Evolutionary conservation across 441 rosid genomes (phyloP), one percentile per base, ranked within the genome.

Genomic region (Cnidoscolus chayamansa): DNA sequence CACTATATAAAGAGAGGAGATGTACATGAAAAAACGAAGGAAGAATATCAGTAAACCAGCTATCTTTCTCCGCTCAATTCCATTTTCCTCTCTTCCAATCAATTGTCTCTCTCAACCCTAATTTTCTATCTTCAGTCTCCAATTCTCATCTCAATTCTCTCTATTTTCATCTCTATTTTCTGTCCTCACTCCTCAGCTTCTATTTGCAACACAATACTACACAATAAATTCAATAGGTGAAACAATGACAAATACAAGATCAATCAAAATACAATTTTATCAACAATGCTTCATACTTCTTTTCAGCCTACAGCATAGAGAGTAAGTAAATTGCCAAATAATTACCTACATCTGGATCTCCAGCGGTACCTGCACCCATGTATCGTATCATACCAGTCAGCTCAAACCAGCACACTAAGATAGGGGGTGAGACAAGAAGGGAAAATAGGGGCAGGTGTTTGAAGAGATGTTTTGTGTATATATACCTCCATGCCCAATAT

Each of bases 301-400:
- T 37, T 59, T 57, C 69, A 45, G 10, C 50, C 50, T 8, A 71
- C 45, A 53, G 11, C 56, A 60, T 17, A 31, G 31, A 63, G 3
- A 35, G 53, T 74, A 13, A 61, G 65, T 40, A 62, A 51, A 50
- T 15, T 1, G 72, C 43, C 74, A 62, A 68, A 20, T 30, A 47
- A 56, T 73, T 76, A 94, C 99, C 99, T 87, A 81, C 97, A 74
- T 94, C 96, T 73, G 90, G 87, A 78, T 86, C 91, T 74, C 72
- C 89, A 72, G 84, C 72, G 61, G 76, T 57, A 78, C 83, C 97
- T 94, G 90, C 81, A 84, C 67, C 67, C 76, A 77, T 15, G 60
- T 58, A 73, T 55, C 71, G 76, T 68, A 80, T 70, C 31, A 58
- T 51, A 78, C 74, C 74, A 74, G 76, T 81, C 67, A 78, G 64